Evolutionary conservation across 192 early-diverging fungal genomes (phyloP).

Genomic region (Coemansia sp.): DNA sequence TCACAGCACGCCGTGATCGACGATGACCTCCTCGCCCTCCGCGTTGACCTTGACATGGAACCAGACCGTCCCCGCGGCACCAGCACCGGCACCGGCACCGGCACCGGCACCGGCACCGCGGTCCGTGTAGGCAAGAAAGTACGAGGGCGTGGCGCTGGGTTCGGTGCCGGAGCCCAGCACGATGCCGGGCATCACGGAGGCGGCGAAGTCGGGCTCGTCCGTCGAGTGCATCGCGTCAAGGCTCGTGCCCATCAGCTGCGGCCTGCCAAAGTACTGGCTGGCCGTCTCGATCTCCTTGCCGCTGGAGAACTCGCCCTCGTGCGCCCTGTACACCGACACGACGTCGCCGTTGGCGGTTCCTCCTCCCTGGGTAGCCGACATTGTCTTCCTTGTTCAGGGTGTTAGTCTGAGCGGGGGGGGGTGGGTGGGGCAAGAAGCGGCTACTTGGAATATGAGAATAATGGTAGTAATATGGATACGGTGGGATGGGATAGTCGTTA

Average conservation of each 20-base stretch:
- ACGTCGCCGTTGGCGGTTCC: neutral
- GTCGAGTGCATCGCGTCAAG: constrained; percentile 20
- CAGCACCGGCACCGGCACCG: neutral
- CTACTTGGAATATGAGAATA: too few relatives aligned
- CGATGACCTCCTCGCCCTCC: constrained; percentile 25
- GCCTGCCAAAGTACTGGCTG: constrained; percentile 21
- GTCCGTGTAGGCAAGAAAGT: constrained; percentile 31
- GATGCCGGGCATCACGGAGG: constrained; percentile 25
- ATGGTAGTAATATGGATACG: too few relatives aligned
- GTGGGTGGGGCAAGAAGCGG: too few relatives aligned
- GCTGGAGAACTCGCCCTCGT: constrained; percentile 12
- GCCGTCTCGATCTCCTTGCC: constrained; percentile 9
- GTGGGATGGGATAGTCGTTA: too few relatives aligned
- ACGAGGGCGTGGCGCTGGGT: constrained; percentile 6
- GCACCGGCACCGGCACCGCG: neutral
- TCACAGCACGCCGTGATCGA: constrained; percentile 10
- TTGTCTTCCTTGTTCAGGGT: neutral
- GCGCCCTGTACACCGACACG: constrained; percentile 11
- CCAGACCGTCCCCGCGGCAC: constrained; percentile 27
- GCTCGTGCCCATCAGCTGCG: constrained; percentile 21
- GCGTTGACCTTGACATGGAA: constrained; percentile 30
- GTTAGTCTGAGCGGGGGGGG: too few relatives aligned
- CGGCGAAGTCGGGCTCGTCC: constrained; percentile 7
- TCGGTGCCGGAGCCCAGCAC: constrained; percentile 8
- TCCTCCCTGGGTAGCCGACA: neutral